phyloP scores from a whole-genome alignment of 1,139 yeast species.

The Protomyces pachydermus region DNA sequence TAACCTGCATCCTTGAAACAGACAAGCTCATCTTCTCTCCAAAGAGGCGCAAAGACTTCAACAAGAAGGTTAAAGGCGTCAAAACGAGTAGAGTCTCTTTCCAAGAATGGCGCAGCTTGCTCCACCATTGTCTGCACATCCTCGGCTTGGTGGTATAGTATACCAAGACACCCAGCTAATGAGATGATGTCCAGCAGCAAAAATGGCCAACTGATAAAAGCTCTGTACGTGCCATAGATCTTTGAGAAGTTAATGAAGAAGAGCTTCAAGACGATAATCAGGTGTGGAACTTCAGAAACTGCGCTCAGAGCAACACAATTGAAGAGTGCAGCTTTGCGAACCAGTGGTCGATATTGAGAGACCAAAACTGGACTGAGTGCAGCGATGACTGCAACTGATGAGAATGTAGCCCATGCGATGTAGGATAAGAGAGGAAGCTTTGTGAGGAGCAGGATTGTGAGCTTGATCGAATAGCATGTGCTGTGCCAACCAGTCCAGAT shows the following conservation, averaged over 20 bases:
- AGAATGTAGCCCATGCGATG: slow-evolving; percentile 2
- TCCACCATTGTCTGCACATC: background rate
- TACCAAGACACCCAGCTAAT: slow-evolving; percentile 1
- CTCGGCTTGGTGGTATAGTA: slow-evolving; percentile 6
- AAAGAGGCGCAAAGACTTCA: slow-evolving; percentile 2
- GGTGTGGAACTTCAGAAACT: slow-evolving; percentile 15
- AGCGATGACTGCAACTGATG: slow-evolving; percentile 1
- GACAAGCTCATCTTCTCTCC: background rate
- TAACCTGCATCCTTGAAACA: background rate
- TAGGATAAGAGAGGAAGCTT: slow-evolving; percentile 1
- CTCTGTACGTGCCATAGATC: background rate
- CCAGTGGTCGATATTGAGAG: background rate
- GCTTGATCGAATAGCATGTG: background rate
- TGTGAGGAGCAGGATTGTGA: background rate
- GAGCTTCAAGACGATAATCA: slow-evolving; percentile 2
- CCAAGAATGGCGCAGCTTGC: background rate
- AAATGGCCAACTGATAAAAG: slow-evolving; percentile 6
- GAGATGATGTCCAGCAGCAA: slow-evolving; percentile 8
- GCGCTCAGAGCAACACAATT: background rate
- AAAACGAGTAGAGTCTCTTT: background rate
- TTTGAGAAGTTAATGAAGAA: background rate
- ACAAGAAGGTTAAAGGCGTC: background rate
- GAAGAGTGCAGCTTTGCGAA: background rate
- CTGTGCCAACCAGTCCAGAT: background rate
- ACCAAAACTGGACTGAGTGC: background rate